Base-by-base conservation (phyloP, 2,329 filamentous ascomycete species). In the Fusarium lateritium region DNA sequence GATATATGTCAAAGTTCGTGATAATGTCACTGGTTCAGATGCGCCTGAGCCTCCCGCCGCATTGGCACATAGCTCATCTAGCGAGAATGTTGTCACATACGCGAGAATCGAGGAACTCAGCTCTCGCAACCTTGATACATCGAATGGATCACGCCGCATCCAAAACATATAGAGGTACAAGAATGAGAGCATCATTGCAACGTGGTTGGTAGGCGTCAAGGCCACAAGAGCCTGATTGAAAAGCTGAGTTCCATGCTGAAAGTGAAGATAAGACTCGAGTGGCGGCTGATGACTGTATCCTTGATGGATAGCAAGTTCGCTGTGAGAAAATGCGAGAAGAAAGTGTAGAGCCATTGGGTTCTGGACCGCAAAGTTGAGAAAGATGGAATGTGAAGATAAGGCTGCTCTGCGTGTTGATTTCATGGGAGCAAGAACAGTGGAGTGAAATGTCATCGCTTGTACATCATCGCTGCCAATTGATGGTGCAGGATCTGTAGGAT, bases 361-460 rank as follows among this genome's bases (percentile, higher is more conserved):
- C 2, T 62, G 56, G 1, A 62, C 56, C 0, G 59, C 59, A 17
- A 62, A 62, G 40, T 61, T 62, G 45, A 62, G 59, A 2, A 62
- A 62, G 15, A 62, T 45, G n/a, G 56, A 62, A 15, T 62, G 59
- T 1, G 59, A 50, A 8, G 59, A 62, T 1, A 62, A 7, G 15
- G 59, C 28, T 6, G 59, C 59, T 15, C 28, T 53, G 22, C 56
- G 59, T 0, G 59, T 62, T 1, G 59, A 62, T 10, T 62, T 62
- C 59, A 62, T 62, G n/a, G 59, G 56, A 2, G 59, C 59, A 2
- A 62, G 39, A 21, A 62, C 19, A 2, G 56, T 62, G 4, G 59
- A 62, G 14, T 62, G 59, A 8, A 62, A 62, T 7, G 59, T 54
- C 59, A 62, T 62, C 0, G 59, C 59, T 31, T 62, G 59, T 2